Base-by-base conservation (phyloP, 306 rosid species). In the Cucurbita argyrosperma region DNA sequence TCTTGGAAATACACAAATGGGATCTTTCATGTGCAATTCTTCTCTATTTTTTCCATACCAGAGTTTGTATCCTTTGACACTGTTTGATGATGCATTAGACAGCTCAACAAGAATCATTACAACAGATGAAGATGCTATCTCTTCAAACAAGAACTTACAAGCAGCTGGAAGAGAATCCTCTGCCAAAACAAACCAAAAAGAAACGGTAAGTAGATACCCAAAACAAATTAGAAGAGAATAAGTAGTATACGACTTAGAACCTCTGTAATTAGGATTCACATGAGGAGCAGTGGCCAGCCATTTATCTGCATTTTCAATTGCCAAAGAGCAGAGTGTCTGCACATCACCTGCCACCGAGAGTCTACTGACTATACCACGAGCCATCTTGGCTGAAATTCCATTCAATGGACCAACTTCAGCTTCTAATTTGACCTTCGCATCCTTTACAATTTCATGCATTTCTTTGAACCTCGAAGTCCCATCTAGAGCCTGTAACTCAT, bases 101-200 rank as follows among this genome's bases (percentile, higher is more conserved):
- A 91, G 86, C 76, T 89, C 96, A 62, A 95, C 74, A 79, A 95
- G 82, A 77, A 95, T 84, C 56, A 95, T 91, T 77, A 88, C 88
- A 72, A 95, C 96, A 3, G 96, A 88, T 55, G 92, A 84, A 68
- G 92, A 80, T 64, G 91, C 75, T 62, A 88, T 85, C 85, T 89
- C 96, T 86, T 95, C 97, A 78, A 91, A 95, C 79, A 95, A 78
- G 85, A 89, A 91, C 87, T 91, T 95, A 95, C 99, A 95, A 64
- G 99, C 99, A 60, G 99, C 92, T 58, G 99, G 99, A 80, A 95
- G 96, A 8, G 99, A 95, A 76, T 87, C 99, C 84, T 91, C 99
- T 95, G 96, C 65, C 61, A 30, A 73, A 55, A 21, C 14, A 4
- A 75, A 57, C 67, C 52, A 55, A 38, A 66, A 78, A 65, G 71